Base-by-base conservation (phyloP, 192 early-diverging fungal species). In the Coemansia biformis region DNA sequence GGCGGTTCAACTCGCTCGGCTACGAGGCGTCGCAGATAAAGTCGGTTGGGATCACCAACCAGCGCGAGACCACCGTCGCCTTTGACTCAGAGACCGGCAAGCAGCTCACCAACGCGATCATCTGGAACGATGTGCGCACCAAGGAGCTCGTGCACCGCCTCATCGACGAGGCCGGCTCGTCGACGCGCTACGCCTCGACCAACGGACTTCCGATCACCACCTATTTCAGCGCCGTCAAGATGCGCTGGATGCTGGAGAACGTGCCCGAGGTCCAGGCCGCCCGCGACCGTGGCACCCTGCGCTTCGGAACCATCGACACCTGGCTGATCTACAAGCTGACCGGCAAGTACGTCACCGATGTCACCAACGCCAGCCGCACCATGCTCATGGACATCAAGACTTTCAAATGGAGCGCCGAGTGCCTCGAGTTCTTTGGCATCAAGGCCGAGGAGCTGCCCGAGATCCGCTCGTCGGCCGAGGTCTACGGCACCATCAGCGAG, bases 281-380 rank as follows among this genome's bases (percentile, higher is more conserved):
- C 26, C 79, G 89, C 43, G 79, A 88, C 29, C 70, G 84, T 13
- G 82, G 81, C 26, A 79, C 71, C 2, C 58, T 93, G 50, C 76
- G 81, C 60, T 91, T 96, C 55, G 89, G 93, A 38, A 96, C 89
- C 1, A 79, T 96, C 38, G 93, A 96, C 71, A 83, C 91, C 9
- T 96, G 93, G 91, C 70, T 96, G 40, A 87, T 93, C 62, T 93
- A 90, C 65, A 91, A 92, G 60, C 65, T 96, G 43, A 92, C 93
- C 8, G 93, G 93, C 43, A 86, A 84, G 18, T 85, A 90, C 57
- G 81, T 88, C 12, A 93, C 93, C 0, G 93, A 96, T 58, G 88
- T 92, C 18, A 91, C 93, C 16, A 96, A 96, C 62, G 93, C 93
- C 16, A 86, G 83, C 51, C 85, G 93, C 42, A 96, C 93, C 3